Evolutionary conservation across 768 basidiomycete species (phyloP), one percentile per base, ranked within the genome.

Genomic region (Macrolepiota albuminosa): DNA sequence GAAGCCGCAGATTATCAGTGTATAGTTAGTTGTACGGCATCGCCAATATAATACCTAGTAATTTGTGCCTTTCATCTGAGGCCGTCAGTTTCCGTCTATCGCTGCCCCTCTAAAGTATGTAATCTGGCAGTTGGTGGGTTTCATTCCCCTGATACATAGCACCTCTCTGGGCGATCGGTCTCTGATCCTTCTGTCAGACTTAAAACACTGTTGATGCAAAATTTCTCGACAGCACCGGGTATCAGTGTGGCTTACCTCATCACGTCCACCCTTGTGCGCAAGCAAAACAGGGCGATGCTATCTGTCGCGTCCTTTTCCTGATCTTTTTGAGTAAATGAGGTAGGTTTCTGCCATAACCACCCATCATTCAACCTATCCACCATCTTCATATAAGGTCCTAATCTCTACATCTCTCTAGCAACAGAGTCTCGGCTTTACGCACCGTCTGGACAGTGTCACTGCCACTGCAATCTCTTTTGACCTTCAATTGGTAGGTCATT

Each of bases 161-260:
- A 63, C 63, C 49, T 33, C 36, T 26, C 37, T 8, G 39, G 52
- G 16, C 51, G 4, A 36, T 24, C 34, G n/a, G n/a, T 52, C 36
- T 24, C 6, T 31, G 39, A 54, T 53, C 36, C 51, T 33, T 53
- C 36, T 53, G 36, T 49, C 31, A 29, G 14, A 6, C 16, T 6
- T 45, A n/a, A 29, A 29, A 6, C 13, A 24, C 11, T 21, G 4
- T 4, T 29, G 37, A 37, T 39, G 11, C 1, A 43, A 43, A 43
- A 43, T 43, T 43, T 43, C n/a, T 43, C n/a, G n/a, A 5, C 13
- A 5, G 5, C 6, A 14, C 11, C 51, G n/a, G 24, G 9, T 24
- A 53, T 51, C 46, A 54, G 39, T 63, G 58, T 4, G n/a, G n/a
- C 50, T 64, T 64, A 62, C 37, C 36, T 64, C 42, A 64, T 64